A percentile compares a stretch with the other conserved stretches of the same genome.
Conservation (phyloP, 257 asterid genomes). For the Plantago elongata region DNA sequence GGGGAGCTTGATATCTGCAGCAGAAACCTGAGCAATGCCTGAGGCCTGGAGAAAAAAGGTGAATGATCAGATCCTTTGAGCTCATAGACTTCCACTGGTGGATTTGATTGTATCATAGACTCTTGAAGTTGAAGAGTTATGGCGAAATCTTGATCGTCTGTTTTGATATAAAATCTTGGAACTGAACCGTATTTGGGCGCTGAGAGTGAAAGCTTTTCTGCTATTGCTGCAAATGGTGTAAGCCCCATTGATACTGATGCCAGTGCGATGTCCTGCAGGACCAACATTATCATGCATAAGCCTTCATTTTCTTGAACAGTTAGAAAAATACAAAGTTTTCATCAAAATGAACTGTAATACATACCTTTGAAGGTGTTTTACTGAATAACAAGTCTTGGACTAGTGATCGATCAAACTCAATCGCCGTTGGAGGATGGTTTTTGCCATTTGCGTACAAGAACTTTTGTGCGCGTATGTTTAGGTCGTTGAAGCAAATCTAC, state of each 20-base stretch:
- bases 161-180: conserved; percentile 69
- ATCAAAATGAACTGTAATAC: background rate
- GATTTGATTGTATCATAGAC: conserved; percentile 78
- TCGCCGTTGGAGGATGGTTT: conserved; percentile 46
- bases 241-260: conserved; percentile 76
- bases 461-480: conserved; percentile 43
- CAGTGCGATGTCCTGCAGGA: conserved; percentile 61
- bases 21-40: conserved; percentile 75
- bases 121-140: conserved; percentile 87
- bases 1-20: conserved; percentile 55
- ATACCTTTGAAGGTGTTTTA: conserved; percentile 53
- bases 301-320: background rate
- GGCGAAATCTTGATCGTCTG: conserved; percentile 66
- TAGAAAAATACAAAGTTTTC: no score
- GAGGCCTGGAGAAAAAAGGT: conserved; percentile 98
- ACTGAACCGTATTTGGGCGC: conserved; percentile 55
- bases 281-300: background rate
- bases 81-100: conserved; percentile 90
- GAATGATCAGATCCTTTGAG: conserved; percentile 93
- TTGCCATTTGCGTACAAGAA: conserved; percentile 49
- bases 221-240: conserved; percentile 65
- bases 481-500: conserved; percentile 36
- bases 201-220: conserved; percentile 50
- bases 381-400: conserved; percentile 46
- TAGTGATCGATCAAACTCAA: conserved; percentile 42